Evolutionary conservation across 2,329 filamentous ascomycete genomes (phyloP), one percentile per base, ranked within the genome.

Genomic region (Rhynchosporium graminicola): DNA sequence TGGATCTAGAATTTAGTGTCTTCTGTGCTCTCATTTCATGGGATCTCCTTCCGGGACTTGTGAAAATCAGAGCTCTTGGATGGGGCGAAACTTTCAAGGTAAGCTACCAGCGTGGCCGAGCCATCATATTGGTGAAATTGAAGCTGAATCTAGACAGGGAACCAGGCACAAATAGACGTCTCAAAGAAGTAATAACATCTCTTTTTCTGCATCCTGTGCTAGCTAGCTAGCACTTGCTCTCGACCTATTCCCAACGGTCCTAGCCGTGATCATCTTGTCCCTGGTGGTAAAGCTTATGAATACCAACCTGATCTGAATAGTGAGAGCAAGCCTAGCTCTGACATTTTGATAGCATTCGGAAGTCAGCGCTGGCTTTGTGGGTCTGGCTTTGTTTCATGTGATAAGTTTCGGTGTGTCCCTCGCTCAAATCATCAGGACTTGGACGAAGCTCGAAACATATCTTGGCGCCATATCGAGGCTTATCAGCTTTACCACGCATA

Each of bases 141-240:
- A 20, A 20, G 20, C 20, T 20, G 20, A 20, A 31, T n/a, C 9
- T 9, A 52, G 50, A 45, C 26, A 78, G 77, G 77, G 62, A 83
- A 82, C 60, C 71, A 78, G n/a, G 65, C 68, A 7, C 75, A 82
- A 0, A 73, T 87, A 1, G 81, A 87, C 62, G 72, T 73, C 6
- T 84, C 83, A 0, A 84, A 87, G 67, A 74, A 76, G 31, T 83
- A 84, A 0, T 83, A 82, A 60, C 87, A 87, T 65, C 76, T 85
- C 0, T 75, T n/a, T n/a, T n/a, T n/a, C n/a, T n/a, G n/a, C n/a
- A n/a, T n/a, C n/a, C n/a, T 86, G 10, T 81, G 78, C 61, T 79
- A 80, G 81, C 33, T 87, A 84, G 83, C 77, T 87, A 0, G 76
- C 70, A 0, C 75, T 86, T 0, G 77, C 79, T 0, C 46, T 70